Evolutionary conservation across 140 eudicot species (phyloP), one percentile per base, ranked within the genome.

Genomic region (Bidens hawaiensis): DNA sequence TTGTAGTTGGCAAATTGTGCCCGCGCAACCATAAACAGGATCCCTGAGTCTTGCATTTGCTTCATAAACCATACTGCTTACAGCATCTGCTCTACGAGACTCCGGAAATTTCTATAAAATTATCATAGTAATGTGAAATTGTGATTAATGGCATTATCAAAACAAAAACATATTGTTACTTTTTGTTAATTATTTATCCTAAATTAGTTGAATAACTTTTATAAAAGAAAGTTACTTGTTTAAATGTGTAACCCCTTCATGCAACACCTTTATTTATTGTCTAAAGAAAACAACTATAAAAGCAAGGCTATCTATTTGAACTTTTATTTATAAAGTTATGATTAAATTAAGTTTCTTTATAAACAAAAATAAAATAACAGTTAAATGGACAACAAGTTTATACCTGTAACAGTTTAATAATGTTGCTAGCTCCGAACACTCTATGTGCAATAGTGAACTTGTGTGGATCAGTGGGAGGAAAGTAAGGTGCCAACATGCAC

Each of bases 401-500:
- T 38, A 38, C 90, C 90, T 79, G 90, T 30, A 86, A 60, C 36
- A 79, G 16, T 62, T 86, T 86, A 15, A 77, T 86, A 34, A 86
- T 86, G 78, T 86, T 86, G 54, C 95, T 86, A 14, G 95, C 95
- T 21, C 95, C 95, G 19, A 86, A 86, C 1, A 86, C 95, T 59
- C 82, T 62, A 64, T 86, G 94, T 4, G 89, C 94, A 64, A 76
- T 82, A 49, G 89, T 73, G 84, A 85, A 85, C 74, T 79, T 85
- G 73, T 76, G 71, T 1, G 94, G 94, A 5, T 85, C 86, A 3
- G 79, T 85, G 6, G 94, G 94, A 0, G 95, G 95, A 26, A 86
- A 86, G 53, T 86, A 82, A 0, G 95, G 95, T 0, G 95, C 90
- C 65, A 86, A 45, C 45, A 82, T 73, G 63, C 95, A 86, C 63